Base-by-base conservation (phyloP, 2,329 filamentous ascomycete genomes). In the Botryotinia narcissicola region DNA sequence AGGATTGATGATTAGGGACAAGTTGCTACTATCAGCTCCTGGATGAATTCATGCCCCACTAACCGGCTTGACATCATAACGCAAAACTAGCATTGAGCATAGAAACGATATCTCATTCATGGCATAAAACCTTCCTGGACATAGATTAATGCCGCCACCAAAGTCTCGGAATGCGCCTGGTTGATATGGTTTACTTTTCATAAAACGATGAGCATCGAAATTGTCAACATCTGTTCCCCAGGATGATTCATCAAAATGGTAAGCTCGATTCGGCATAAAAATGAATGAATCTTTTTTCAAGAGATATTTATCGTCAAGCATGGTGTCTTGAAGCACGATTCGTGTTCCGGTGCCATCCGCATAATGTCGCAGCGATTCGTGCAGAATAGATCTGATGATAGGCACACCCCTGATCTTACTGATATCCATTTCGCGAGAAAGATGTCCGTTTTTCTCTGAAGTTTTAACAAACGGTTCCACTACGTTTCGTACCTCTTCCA, bases 131-230 rank as follows among this genome's bases (percentile, higher is more conserved):
- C 64, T 68, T 22, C 64, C 64, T 12, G 64, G 29, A 25, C 64
- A 68, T n/a, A 68, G 12, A 68, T 68, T 68, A 25, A 68, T 14
- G 18, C 64, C 64, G 25, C 64, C 64, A 48, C 64, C 64, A 57
- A 68, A 68, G 25, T 29, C 42, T 40, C 64, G 46, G 35, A 68
- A 68, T 37, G 64, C 64, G 25, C 44, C 64, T 54, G 64, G 46
- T 8, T 25, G 40, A 48, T 57, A 35, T 29, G 51, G 51, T n/a
- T 69, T 57, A 37, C 35, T 54, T 29, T 70, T 60, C 51, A 35
- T 70, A n/a, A 70, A 70, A 29, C 51, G 25, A 42, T 57, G 37
- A 32, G 51, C 48, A 44, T 60, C 37, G 32, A 70, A 60, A 16
- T 35, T 20, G 40, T 60, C 9, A 42, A 60, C 54, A n/a, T 35